Evolutionary conservation across 1,139 yeast species (phyloP), one percentile per base, ranked within the genome.

Genomic region (Yamadazyma buinensis): DNA sequence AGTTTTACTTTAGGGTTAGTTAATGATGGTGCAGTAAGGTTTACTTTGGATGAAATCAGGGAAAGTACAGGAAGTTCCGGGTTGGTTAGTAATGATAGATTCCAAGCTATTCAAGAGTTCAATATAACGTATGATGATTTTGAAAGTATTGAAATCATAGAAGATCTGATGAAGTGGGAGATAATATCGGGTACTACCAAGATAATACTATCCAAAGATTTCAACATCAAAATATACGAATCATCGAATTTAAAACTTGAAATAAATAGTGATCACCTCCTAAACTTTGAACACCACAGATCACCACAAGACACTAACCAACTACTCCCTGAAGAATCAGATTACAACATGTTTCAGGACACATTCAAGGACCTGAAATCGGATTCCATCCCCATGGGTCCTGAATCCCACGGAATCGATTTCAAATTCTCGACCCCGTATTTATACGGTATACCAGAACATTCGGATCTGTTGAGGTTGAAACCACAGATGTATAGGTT

Each of bases 391-490:
- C 85, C 87, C 7, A 65, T 85, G 30, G 98, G 99, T 0, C 97
- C 98, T 0, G 97, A 92, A 57, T 77, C 97, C 0, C 69, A 92
- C 25, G 96, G 83, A 0, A 43, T 85, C 28, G 99, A 92, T 55
- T 72, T 88, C 38, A 60, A 77, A 0, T 82, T 92, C 47, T 54
- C 59, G 4, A 82, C 70, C 48, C 56, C 65, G 9, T 72, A 83
- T 47, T 83, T 87, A 1, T 92, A 77, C 53, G 99, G 99, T 15
- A 83, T 92, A 33, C 97, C 98, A 0, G 98, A 92, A 55, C 98
- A 92, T 54, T 90, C 97, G 0, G 95, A 86, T 48, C 66, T 83
- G 1, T 61, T 92, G 40, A 72, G 81, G 15, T 66, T 92, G 45
- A 73, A 78, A 38, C 92, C 84, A 46, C 87, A 97, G 0, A 47